Percentiles rank a stretch among this genome's conserved stretches.
Evolutionary conservation across 352 stramenopile species (phyloP).

Genomic region (Pythium scleroteichum): DNA sequence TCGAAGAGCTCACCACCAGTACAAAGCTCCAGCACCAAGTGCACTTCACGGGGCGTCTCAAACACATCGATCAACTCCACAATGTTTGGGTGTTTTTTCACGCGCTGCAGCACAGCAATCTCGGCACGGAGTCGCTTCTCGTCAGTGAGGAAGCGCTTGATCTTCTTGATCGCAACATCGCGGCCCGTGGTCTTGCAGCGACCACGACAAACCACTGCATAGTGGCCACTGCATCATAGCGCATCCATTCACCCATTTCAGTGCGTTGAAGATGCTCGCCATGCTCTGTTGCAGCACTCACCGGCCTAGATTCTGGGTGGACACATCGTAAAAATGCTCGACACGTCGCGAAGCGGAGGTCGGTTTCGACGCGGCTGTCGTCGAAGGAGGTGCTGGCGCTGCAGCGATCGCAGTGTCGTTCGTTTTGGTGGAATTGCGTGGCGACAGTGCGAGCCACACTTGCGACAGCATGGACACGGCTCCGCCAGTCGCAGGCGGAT

Average conservation of each 20-base stretch:
- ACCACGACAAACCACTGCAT: constrained; percentile 62
- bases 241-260: not conserved
- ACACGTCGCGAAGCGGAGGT: constrained; percentile 31
- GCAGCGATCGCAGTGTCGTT: constrained; percentile 1
- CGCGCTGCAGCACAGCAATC: constrained; percentile 56
- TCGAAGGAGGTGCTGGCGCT: not conserved
- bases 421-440: constrained; percentile 1
- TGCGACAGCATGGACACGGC: constrained; percentile 25
- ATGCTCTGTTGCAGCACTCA: constrained; percentile 16
- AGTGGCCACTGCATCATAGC: constrained; percentile 50
- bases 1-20: constrained; percentile 84
- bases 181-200: constrained; percentile 52
- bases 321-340: constrained; percentile 61
- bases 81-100: constrained; percentile 74
- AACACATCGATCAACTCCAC: constrained; percentile 81
- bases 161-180: constrained; percentile 79
- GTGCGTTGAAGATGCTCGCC: constrained; percentile 1
- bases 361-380: not conserved
- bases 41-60: constrained; percentile 74
- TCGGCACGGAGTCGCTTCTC: constrained; percentile 62
- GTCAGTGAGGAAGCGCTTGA: constrained; percentile 80
- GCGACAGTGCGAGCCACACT: constrained; percentile 28
- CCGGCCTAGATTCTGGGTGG: constrained; percentile 49
- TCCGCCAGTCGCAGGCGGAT: not conserved
- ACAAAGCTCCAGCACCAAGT: constrained; percentile 81